Base-by-base conservation (phyloP, 2,329 filamentous ascomycete genomes). In the Ambrosiella cleistominuta region DNA sequence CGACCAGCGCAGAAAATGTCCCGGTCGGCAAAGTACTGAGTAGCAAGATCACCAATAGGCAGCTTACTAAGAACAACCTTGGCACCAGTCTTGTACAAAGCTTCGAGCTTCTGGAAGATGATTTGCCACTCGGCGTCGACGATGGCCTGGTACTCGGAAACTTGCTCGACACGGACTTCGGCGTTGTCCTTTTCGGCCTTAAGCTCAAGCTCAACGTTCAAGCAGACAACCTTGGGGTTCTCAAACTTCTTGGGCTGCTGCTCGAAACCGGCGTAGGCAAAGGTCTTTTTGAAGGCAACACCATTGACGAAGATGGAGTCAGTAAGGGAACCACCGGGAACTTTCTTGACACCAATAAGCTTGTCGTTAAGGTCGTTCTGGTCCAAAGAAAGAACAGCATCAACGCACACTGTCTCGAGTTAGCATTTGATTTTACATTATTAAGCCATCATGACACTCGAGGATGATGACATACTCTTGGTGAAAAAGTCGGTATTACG, bases 151-250 rank as follows among this genome's bases (percentile, higher is more conserved):
- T 98, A 98, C 74, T 98, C 93, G 17, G 91, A 95, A 56, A 98
- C 93, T 72, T 97, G 90, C 73, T 97, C 93, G 60, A 98, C 90
- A 61, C 93, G 85, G 63, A 98, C 89, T 75, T 98, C 93, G 61
- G 93, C 93, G 67, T 98, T 98, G 75, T 98, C 93, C 78, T 96
- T 98, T 72, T 98, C 93, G 62, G 88, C 91, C 82, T 98, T 98
- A 65, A 98, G 78, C 75, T 98, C 93, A 62, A 98, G 79, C 74
- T 98, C 93, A 65, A 98, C 93, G 70, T 97, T 98, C 65, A 98
- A 75, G 72, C 91, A 97, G 62, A 96, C 87, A 65, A 98, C 95
- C 77, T 94, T 95, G 62, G 93, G 93, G 72, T 95, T 81, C 68
- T 79, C 82, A 77, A 98, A 97, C 7, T 81, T 83, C 74, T 98